A percentile compares a stretch with the other conserved stretches of the same genome.
phyloP scores from a whole-genome alignment of 2,329 filamentous ascomycete genomes.

The Pseudocercospora fijiensis region DNA sequence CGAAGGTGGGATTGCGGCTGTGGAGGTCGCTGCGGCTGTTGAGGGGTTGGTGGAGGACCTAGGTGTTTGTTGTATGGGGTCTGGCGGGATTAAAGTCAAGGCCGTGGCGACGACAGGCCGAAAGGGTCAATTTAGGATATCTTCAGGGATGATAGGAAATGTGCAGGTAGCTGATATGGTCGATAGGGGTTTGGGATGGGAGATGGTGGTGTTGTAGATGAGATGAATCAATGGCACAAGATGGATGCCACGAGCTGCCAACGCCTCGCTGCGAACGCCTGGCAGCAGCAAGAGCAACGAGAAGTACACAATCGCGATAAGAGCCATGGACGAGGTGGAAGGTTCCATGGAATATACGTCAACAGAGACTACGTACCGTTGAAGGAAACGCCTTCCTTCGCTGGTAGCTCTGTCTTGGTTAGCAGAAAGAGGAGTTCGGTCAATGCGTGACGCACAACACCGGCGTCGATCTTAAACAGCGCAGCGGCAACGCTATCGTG shows the following conservation, averaged over 20 bases:
- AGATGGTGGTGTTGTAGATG: not conserved
- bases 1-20: constrained; percentile 13
- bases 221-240: not conserved
- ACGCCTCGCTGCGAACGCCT: constrained; percentile 15
- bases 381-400: not conserved
- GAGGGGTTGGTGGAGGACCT: constrained; percentile 1
- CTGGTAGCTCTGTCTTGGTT: not conserved
- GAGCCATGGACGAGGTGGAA: constrained; percentile 4
- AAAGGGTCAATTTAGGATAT: constrained; percentile 2
- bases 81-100: constrained; percentile 4
- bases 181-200: constrained; percentile 19
- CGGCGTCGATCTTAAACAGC: not conserved
- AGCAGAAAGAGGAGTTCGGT: not conserved
- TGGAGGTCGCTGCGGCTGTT: constrained; percentile 8
- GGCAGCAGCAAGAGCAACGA: constrained; percentile 16
- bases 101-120: constrained; percentile 2
- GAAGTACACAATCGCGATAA: not conserved
- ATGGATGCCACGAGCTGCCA: constrained; percentile 10
- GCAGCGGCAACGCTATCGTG: not conserved
- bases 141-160: constrained; percentile 2
- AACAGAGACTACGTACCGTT: not conserved
- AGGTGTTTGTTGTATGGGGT: constrained; percentile 2
- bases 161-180: constrained; percentile 18
- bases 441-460: not conserved
- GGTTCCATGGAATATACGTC: too few relatives aligned